These are phyloP conservation scores for Plectosphaerella plurivora DNA, from an alignment of 2,329 filamentous ascomycete genomes.

Conservation along the genomic window DNA sequence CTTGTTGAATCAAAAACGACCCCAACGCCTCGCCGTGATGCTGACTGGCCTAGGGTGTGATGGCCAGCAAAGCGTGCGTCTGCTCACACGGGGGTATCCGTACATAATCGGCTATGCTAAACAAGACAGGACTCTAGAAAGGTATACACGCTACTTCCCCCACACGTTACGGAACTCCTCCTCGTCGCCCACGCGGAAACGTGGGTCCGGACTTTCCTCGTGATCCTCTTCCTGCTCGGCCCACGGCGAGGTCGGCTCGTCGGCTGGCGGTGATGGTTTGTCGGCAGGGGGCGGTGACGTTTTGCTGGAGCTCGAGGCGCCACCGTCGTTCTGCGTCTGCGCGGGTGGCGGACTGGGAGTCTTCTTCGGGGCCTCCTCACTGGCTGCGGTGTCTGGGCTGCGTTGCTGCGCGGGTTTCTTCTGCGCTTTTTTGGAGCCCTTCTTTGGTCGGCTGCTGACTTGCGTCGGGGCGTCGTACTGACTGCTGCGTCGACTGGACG, in stretches of 20 bases:
- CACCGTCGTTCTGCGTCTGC: background rate
- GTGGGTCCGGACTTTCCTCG: conserved; percentile 7
- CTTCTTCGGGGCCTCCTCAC: background rate
- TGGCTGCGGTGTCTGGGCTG: background rate
- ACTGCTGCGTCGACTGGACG: background rate
- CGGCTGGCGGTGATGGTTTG: background rate
- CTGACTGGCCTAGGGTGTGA: background rate
- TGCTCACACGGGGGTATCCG: background rate
- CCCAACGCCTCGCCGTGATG: conserved; percentile 2
- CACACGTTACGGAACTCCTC: conserved; percentile 46
- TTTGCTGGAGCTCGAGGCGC: background rate
- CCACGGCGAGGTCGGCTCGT: conserved; percentile 11
- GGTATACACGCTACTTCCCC: conserved; percentile 15
- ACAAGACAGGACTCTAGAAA: conserved; percentile 4
- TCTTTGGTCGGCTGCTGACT: conserved; percentile 9
- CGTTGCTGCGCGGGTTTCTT: conserved; percentile 13
- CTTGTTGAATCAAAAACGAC: background rate
- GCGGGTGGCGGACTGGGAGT: conserved; percentile 1
- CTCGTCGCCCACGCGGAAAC: conserved; percentile 22
- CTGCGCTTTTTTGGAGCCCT: conserved; percentile 10
- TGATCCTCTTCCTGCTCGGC: conserved; percentile 7
- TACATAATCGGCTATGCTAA: conserved; percentile 7
- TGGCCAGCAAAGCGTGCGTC: background rate
- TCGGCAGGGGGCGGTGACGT: background rate
- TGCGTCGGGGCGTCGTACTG: conserved; percentile 4